Percentiles rank a stretch among this genome's conserved stretches.
These are phyloP conservation scores for Ploettnerulaceae sp. DNA, from an alignment of 2,329 filamentous ascomycete genomes.

Conservation along the genomic window DNA sequence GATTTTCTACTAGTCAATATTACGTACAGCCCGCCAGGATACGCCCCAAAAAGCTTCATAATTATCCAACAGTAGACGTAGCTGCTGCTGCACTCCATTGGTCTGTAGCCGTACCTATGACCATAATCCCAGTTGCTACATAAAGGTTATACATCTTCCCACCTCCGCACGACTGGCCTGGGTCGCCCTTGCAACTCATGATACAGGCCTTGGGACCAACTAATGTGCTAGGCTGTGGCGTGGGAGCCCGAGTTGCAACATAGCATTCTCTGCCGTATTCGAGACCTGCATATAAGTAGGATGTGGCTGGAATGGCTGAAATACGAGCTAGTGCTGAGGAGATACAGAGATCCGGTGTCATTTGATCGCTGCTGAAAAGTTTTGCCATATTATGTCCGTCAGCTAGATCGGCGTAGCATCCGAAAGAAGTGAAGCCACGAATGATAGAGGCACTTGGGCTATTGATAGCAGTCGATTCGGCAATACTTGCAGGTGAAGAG, in stretches of 20 bases:
- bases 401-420: constrained; percentile 32
- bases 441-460: constrained; percentile 16
- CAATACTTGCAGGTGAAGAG: constrained; percentile 18
- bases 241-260: constrained; percentile 26
- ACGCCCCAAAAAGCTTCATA: too few species aligned
- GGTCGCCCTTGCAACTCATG: constrained; percentile 30
- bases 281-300: constrained; percentile 30
- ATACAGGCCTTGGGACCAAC: constrained; percentile 33
- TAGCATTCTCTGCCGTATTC: constrained; percentile 37
- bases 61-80: neutral
- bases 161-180: constrained; percentile 32
- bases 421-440: constrained; percentile 31
- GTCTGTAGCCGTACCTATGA: constrained; percentile 7
- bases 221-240: constrained; percentile 26
- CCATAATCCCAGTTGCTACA: constrained; percentile 19
- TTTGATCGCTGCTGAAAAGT: constrained; percentile 33
- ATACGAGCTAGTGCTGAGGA: constrained; percentile 31
- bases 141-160: constrained; percentile 36
- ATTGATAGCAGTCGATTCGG: neutral
- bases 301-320: constrained; percentile 29
- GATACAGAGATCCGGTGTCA: constrained; percentile 36
- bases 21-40: too few species aligned
- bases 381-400: constrained; percentile 32
- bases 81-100: constrained; percentile 4
- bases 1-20: too few species aligned